Evolutionary conservation across 1,284 basidiomycete species (phyloP).

Genomic region (Marasmius tenuissimus): DNA sequence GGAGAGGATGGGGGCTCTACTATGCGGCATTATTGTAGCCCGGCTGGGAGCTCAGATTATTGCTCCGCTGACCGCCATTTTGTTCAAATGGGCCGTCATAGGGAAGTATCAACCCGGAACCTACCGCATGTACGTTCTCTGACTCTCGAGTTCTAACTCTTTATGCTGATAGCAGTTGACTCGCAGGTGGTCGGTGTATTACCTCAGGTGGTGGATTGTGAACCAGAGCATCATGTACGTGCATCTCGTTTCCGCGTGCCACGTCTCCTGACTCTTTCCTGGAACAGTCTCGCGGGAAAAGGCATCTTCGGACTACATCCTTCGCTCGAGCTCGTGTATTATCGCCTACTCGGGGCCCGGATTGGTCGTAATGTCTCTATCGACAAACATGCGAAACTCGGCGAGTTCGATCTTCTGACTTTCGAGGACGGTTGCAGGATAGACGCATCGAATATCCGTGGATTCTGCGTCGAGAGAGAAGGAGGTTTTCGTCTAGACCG

Average conservation of each 20-base stretch:
- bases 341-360: slow-evolving; percentile 43
- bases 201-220: slow-evolving; percentile 49
- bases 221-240: slow-evolving; percentile 37
- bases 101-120: slow-evolving; percentile 41
- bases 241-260: background rate
- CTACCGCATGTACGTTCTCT: slow-evolving; percentile 31
- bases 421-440: slow-evolving; percentile 42
- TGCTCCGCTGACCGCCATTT: slow-evolving; percentile 36
- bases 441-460: slow-evolving; percentile 39
- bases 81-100: slow-evolving; percentile 47
- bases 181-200: slow-evolving; percentile 37
- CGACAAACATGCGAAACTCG: slow-evolving; percentile 34
- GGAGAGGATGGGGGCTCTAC: slow-evolving; percentile 31
- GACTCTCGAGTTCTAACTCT: slow-evolving; percentile 3
- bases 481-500: slow-evolving; percentile 40
- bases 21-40: slow-evolving; percentile 34
- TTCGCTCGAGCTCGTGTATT: slow-evolving; percentile 36
- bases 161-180: background rate
- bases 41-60: slow-evolving; percentile 31
- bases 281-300: slow-evolving; percentile 33
- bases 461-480: slow-evolving; percentile 47
- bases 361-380: slow-evolving; percentile 42
- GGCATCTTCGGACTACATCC: slow-evolving; percentile 44
- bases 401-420: slow-evolving; percentile 43
- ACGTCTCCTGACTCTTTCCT: background rate